Evolutionary conservation across 805 yeast species (phyloP).

Genomic region (Sugiyamaella qingdaonensis): DNA sequence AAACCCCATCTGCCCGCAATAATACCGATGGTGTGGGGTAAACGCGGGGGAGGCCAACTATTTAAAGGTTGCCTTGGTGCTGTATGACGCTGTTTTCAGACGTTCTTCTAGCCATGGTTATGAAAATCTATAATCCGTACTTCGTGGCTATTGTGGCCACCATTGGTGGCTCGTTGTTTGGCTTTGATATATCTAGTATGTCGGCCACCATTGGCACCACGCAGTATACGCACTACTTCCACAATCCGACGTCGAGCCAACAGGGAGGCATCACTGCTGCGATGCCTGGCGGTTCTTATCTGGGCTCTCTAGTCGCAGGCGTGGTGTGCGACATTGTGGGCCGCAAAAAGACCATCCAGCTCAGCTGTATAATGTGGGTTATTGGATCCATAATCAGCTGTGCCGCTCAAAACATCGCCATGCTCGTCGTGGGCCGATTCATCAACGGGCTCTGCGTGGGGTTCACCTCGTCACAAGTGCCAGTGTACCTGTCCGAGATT

Average conservation of each 20-base stretch:
- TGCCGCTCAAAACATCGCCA: conserved; percentile 42
- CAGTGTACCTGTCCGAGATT: conserved; percentile 61
- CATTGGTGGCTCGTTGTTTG: conserved; percentile 67
- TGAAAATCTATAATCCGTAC: conserved; percentile 48
- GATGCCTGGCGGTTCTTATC: conserved; percentile 73
- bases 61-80: too few species aligned
- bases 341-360: conserved; percentile 48
- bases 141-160: conserved; percentile 53
- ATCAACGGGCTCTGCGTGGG: conserved; percentile 64
- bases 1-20: too few species aligned
- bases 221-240: conserved; percentile 50
- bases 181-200: conserved; percentile 74
- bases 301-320: conserved; percentile 62
- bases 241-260: conserved; percentile 47
- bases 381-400: conserved; percentile 55
- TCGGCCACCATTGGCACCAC: conserved; percentile 55
- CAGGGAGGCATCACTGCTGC: conserved; percentile 75
- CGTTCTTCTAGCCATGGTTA: background rate
- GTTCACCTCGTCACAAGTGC: conserved; percentile 59
- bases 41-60: too few species aligned
- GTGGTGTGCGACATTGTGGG: conserved; percentile 49
- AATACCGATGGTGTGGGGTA: too few species aligned
- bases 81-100: too few species aligned
- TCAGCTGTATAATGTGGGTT: conserved; percentile 53
- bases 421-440: conserved; percentile 49